Evolutionary conservation across 2,329 filamentous ascomycete species (phyloP).

Genomic region (Aureobasidium sp.): DNA sequence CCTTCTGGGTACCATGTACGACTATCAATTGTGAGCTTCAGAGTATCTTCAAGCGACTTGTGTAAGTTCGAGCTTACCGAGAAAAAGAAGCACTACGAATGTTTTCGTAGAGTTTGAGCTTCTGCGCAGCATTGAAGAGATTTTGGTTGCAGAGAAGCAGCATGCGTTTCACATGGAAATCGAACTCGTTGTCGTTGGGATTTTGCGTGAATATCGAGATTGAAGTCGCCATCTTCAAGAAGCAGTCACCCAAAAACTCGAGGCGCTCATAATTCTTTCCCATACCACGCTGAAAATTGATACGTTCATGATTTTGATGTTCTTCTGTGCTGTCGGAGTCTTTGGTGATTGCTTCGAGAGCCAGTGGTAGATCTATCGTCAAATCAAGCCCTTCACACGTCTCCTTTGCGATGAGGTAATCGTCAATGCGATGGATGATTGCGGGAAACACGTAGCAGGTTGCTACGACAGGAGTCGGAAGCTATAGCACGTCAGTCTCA

Average conservation of each 20-base stretch:
- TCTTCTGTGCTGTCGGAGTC: conserved; percentile 80
- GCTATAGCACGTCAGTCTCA: conserved; percentile 33
- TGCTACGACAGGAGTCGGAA: conserved; percentile 59
- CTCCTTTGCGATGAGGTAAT: conserved; percentile 70
- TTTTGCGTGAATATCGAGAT: conserved; percentile 73
- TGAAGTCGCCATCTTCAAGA: conserved; percentile 91
- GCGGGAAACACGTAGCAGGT: conserved; percentile 72
- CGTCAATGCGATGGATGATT: conserved; percentile 75
- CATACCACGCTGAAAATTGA: conserved; percentile 77
- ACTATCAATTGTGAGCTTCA: conserved; percentile 35
- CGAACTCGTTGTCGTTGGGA: conserved; percentile 71
- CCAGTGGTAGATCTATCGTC: conserved; percentile 55
- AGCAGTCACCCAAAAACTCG: conserved; percentile 87
- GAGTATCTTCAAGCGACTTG: not conserved
- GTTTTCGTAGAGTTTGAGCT: conserved; percentile 60
- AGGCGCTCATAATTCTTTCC: conserved; percentile 90
- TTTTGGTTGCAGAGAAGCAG: conserved; percentile 84
- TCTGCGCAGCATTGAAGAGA: conserved; percentile 65
- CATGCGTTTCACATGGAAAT: conserved; percentile 88
- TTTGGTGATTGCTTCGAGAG: conserved; percentile 86
- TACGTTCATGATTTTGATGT: conserved; percentile 49
- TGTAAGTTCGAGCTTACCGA: conserved; percentile 1
- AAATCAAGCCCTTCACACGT: conserved; percentile 59
- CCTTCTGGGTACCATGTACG: conserved; percentile 84
- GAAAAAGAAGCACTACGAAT: conserved; percentile 78